Percentiles rank a stretch among this genome's conserved stretches.
phyloP scores from a whole-genome alignment of 176 grass and related monocot genomes.

The Stipa capillata region DNA sequence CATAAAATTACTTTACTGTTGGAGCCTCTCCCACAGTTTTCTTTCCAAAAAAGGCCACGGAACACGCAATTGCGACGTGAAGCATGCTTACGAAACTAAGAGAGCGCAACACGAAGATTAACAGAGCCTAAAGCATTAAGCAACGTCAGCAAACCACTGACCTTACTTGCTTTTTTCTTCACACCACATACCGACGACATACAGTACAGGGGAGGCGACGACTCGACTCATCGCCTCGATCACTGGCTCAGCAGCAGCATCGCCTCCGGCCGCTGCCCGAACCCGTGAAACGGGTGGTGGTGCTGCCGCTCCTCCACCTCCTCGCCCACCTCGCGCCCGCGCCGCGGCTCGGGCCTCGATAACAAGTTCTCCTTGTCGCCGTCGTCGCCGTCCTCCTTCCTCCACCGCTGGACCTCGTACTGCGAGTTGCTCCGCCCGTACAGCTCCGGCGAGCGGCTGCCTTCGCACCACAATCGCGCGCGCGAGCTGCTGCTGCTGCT shows the following conservation, averaged over 20 bases:
- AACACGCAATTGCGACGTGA: neutral
- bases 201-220: neutral
- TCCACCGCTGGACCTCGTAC: conserved; percentile 16
- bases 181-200: conserved; percentile 34
- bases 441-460: neutral
- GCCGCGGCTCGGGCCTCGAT: neutral
- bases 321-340: conserved; percentile 1
- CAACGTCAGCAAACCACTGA: conserved; percentile 35
- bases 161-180: neutral
- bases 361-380: conserved; percentile 54
- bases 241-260: conserved; percentile 53
- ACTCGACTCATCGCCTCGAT: neutral
- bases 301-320: conserved; percentile 27
- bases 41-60: conserved; percentile 26
- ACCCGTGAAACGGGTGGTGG: conserved; percentile 47
- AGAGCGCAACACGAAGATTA: neutral
- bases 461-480: neutral
- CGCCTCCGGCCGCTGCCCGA: conserved; percentile 41
- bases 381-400: neutral
- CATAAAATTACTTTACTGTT: too few relatives aligned
- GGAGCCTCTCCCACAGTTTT: too few relatives aligned
- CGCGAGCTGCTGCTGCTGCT: neutral
- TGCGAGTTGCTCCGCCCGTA: conserved; percentile 56
- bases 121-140: conserved; percentile 24
- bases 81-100: conserved; percentile 14